phyloP scores from a whole-genome alignment of 805 yeast genomes.

The Zygoascus tannicola region DNA sequence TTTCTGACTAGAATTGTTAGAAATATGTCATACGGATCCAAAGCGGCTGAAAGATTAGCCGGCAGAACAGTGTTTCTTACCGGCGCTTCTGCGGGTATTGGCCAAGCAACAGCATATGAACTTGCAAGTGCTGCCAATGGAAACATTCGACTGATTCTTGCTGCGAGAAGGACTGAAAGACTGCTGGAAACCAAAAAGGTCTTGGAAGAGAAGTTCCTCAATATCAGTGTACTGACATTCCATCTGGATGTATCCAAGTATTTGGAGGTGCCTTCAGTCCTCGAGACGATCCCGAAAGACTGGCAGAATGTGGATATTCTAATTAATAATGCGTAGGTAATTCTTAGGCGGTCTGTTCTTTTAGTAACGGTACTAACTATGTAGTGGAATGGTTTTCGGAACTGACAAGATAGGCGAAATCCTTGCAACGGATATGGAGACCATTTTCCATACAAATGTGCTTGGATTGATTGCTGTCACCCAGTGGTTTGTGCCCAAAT shows the following conservation, averaged over 20 bases:
- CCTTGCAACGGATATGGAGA: slow-evolving; percentile 50
- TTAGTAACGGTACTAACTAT: not conserved
- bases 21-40: slow-evolving; percentile 42
- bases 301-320: slow-evolving; percentile 51
- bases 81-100: slow-evolving; percentile 97
- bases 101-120: slow-evolving; percentile 83
- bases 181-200: slow-evolving; percentile 41
- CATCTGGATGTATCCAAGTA: slow-evolving; percentile 50
- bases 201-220: slow-evolving; percentile 40
- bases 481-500: slow-evolving; percentile 62
- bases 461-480: slow-evolving; percentile 77
- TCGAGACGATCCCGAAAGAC: slow-evolving; percentile 43
- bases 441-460: slow-evolving; percentile 82
- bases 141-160: slow-evolving; percentile 54
- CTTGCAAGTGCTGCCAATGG: slow-evolving; percentile 73
- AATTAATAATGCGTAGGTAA: slow-evolving; percentile 47
- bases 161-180: slow-evolving; percentile 70
- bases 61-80: slow-evolving; percentile 77
- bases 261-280: slow-evolving; percentile 42
- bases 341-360: not conserved
- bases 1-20: not conserved
- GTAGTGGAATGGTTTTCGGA: slow-evolving; percentile 57
- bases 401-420: slow-evolving; percentile 66
- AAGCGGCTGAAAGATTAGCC: slow-evolving; percentile 71
- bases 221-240: slow-evolving; percentile 37